These are phyloP conservation scores for Auricularia auricula-judae DNA, from an alignment of 768 basidiomycete species.

Conservation along the genomic window DNA sequence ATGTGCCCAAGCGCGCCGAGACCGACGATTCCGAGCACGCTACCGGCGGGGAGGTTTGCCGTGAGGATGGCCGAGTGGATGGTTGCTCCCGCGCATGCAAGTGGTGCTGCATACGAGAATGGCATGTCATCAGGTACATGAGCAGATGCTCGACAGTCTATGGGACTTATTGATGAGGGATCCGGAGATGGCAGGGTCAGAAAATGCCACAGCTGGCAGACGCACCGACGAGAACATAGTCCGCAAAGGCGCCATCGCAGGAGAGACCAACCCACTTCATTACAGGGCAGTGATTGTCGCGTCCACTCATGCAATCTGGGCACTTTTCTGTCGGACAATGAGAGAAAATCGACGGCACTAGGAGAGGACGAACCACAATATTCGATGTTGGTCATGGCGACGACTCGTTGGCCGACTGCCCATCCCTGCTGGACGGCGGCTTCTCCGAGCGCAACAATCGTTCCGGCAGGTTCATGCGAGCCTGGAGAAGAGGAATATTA, in stretches of 20 bases:
- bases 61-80: constrained; percentile 1
- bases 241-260: constrained; percentile 5
- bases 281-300: constrained; percentile 1
- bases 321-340: neutral
- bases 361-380: neutral
- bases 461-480: constrained; percentile 4
- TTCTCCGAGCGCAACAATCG: constrained; percentile 5
- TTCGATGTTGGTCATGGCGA: neutral
- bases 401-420: neutral
- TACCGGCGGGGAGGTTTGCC: neutral
- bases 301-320: constrained; percentile 1
- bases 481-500: neutral
- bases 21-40: constrained; percentile 5
- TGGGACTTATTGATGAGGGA: neutral
- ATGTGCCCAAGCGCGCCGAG: constrained; percentile 1
- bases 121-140: constrained; percentile 4
- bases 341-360: neutral
- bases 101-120: constrained; percentile 6
- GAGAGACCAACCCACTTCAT: constrained; percentile 3
- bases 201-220: neutral
- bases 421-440: neutral
- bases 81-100: constrained; percentile 8
- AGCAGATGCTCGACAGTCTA: neutral
- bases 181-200: neutral
- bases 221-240: constrained; percentile 5